These are phyloP conservation scores for Cordyceps cateniannulata DNA, from an alignment of 2,329 filamentous ascomycete species.

Conservation along the genomic window DNA sequence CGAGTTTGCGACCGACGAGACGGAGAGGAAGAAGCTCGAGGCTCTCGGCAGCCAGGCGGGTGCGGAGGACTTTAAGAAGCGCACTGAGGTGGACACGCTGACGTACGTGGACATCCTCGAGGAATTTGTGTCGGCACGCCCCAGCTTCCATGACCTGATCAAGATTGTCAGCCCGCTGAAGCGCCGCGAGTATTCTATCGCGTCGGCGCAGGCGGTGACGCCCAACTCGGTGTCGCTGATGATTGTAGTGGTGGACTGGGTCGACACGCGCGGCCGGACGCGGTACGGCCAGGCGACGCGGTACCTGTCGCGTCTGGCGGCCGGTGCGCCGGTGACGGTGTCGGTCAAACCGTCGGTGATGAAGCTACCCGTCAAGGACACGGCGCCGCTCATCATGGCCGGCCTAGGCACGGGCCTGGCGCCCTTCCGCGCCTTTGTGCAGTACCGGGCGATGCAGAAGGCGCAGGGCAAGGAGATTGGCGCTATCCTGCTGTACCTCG, in stretches of 20 bases:
- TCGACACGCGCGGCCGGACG: slow-evolving; percentile 77
- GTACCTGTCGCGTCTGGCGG: slow-evolving; percentile 71
- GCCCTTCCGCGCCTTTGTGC: slow-evolving; percentile 98
- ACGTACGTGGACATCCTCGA: slow-evolving; percentile 87
- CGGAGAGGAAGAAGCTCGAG: slow-evolving; percentile 74
- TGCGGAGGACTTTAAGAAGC: slow-evolving; percentile 84
- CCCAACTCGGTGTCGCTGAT: slow-evolving; percentile 86
- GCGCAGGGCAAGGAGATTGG: slow-evolving; percentile 95
- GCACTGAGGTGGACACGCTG: slow-evolving; percentile 81
- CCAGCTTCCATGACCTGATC: slow-evolving; percentile 79
- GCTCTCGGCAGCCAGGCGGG: slow-evolving; percentile 72
- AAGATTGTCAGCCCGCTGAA: slow-evolving; percentile 88
- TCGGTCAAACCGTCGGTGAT: slow-evolving; percentile 98
- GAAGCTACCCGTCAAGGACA: slow-evolving; percentile 87
- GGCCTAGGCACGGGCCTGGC: slow-evolving; percentile 96
- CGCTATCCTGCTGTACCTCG: slow-evolving; percentile 89
- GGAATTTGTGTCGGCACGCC: slow-evolving; percentile 85
- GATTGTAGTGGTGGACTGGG: slow-evolving; percentile 96
- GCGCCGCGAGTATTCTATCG: slow-evolving; percentile 97
- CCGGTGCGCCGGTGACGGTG: slow-evolving; percentile 76
- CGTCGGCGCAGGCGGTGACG: slow-evolving; percentile 90
- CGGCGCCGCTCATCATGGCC: slow-evolving; percentile 95
- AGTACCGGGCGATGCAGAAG: slow-evolving; percentile 97
- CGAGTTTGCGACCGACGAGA: slow-evolving; percentile 75
- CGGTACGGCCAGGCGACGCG: slow-evolving; percentile 90